These are phyloP conservation scores for Artemisia tridentata DNA, from an alignment of 129 eudicot genomes.

Conservation along the genomic window DNA sequence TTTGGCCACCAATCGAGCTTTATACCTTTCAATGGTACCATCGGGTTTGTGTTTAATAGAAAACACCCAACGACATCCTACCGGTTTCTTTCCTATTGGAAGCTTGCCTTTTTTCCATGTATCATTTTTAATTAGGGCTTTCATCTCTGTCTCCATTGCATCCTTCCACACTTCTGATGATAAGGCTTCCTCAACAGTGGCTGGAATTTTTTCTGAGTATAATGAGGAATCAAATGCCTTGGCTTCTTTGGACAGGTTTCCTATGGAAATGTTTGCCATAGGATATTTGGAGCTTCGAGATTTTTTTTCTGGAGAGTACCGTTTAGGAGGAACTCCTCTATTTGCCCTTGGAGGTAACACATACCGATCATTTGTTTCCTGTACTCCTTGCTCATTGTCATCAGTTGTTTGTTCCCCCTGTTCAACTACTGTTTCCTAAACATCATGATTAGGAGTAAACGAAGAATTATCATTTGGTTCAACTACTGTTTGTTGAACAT, in stretches of 20 bases:
- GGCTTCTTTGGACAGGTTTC: neutral
- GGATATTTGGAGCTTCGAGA: neutral
- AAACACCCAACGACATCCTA: slow-evolving; percentile 13
- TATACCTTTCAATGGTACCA: neutral
- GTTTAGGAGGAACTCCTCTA: slow-evolving; percentile 4
- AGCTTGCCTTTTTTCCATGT: slow-evolving; percentile 1
- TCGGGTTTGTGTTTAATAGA: neutral
- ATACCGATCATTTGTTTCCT: no score
- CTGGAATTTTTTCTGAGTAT: neutral
- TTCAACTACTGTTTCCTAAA: no score
- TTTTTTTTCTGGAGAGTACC: neutral
- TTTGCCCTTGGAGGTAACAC: neutral
- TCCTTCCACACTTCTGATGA: neutral
- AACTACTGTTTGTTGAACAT: no score
- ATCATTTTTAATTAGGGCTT: neutral
- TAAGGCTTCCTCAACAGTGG: neutral
- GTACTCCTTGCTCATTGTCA: no score
- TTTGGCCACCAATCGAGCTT: neutral
- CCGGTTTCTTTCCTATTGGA: neutral
- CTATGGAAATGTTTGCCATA: neutral
- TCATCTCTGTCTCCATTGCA: neutral
- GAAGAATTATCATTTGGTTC: neutral
- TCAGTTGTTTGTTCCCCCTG: no score
- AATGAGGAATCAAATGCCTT: neutral
- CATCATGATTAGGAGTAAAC: no score